Base-by-base conservation (phyloP, 495 filamentous ascomycete species). In the Talaromyces adpressus region DNA sequence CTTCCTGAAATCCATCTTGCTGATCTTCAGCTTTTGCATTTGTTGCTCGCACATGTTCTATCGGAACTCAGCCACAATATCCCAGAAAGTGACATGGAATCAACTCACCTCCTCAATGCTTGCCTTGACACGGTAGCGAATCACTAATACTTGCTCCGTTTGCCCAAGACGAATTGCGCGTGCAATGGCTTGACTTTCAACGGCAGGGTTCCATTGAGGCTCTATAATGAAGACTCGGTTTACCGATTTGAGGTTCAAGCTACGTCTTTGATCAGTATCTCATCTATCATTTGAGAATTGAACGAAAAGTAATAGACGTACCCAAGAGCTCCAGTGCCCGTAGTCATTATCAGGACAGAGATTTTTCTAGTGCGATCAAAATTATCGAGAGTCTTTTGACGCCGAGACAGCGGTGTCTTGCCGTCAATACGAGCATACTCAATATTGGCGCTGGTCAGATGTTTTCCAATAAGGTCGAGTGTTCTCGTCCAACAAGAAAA, bases 401-500 rank as follows among this genome's bases (percentile, higher is more conserved):
- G 62, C 53, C 71, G 61, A 25, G 62, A 54, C 8, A 70, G 60
- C 1, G 67, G 64, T 23, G 64, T 62, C 20, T 67, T 68, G 39
- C 80, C 77, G 66, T 82, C 79, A 18, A 81, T 73, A 6, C 73
- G 71, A 22, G 67, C 61, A 62, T 67, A 74, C 7, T 18, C n/a
- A 52, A 80, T 77, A 2, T 68, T 63, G 25, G 59, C 47, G 8
- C 34, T 30, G 9, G 29, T 41, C n/a, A 72, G 59, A 61, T 68
- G 29, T 20, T 58, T 59, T 25, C 62, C 68, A 6, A 82, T 68
- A 23, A 82, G 67, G 62, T 81, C 68, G 4, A 82, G 66, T 30
- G 75, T 76, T 6, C 67, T 70, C 20, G 75, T 82, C 82, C 82
- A 84, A 62, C 68, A 81, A 4, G 82, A 83, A 64, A 84, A 84